Conservation (phyloP, 2,329 filamentous ascomycete genomes). For the Pezicula carpinea region DNA sequence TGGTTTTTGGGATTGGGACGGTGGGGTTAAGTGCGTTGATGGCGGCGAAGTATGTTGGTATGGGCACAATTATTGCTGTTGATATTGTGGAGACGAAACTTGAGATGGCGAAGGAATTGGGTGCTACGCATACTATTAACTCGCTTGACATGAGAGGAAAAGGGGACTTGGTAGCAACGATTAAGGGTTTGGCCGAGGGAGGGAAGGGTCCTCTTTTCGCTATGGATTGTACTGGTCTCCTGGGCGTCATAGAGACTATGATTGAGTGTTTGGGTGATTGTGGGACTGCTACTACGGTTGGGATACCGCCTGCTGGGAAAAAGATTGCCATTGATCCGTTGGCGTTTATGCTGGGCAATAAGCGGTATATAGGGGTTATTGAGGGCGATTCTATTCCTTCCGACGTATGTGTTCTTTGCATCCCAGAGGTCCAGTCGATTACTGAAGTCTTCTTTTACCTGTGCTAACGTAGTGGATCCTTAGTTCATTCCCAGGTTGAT, state of each 20-base stretch:
- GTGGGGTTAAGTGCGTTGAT: slow-evolving; percentile 35
- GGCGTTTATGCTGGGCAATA: slow-evolving; percentile 23
- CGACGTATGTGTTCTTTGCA: not conserved
- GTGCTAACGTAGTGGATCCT: not conserved
- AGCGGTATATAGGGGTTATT: slow-evolving; percentile 29
- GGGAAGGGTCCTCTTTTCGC: slow-evolving; percentile 25
- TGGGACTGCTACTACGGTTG: slow-evolving; percentile 31
- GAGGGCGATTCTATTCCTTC: slow-evolving; percentile 28
- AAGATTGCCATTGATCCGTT: slow-evolving; percentile 25
- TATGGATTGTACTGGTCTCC: slow-evolving; percentile 29
- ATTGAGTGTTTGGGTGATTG: slow-evolving; percentile 26
- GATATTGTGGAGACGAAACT: slow-evolving; percentile 38
- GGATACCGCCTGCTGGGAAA: slow-evolving; percentile 23
- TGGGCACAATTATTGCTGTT: slow-evolving; percentile 36
- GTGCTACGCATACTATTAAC: slow-evolving; percentile 38
- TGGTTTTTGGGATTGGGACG: slow-evolving; percentile 33
- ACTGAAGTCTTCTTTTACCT: not conserved
- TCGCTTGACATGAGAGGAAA: slow-evolving; percentile 16
- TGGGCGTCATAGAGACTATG: slow-evolving; percentile 25
- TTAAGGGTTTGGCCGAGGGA: slow-evolving; percentile 22
- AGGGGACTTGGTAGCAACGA: slow-evolving; percentile 22
- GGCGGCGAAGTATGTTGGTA: slow-evolving; percentile 29
- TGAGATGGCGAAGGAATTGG: slow-evolving; percentile 36
- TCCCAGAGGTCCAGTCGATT: slow-evolving; percentile 5
- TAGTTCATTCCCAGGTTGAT: slow-evolving; percentile 31